These are phyloP conservation scores for Auricularia auricula-judae DNA, from an alignment of 768 basidiomycete genomes.

Conservation along the genomic window DNA sequence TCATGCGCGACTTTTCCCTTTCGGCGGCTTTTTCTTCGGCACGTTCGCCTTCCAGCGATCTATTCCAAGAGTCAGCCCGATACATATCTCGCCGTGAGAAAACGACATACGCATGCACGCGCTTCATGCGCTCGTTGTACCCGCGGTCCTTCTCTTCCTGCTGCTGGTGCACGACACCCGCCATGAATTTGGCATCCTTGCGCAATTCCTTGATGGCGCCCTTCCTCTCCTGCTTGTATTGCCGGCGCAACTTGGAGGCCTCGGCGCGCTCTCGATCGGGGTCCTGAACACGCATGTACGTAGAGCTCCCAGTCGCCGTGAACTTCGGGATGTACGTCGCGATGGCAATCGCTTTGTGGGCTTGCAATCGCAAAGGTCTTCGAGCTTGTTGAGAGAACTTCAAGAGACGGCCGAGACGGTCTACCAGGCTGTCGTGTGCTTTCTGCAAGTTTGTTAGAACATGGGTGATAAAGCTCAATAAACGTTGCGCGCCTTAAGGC, in stretches of 20 bases:
- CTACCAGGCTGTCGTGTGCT: conserved; percentile 32
- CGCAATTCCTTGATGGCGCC: conserved; percentile 93
- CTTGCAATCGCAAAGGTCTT: conserved; percentile 71
- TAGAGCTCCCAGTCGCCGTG: conserved; percentile 54
- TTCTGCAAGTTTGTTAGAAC: conserved; percentile 19
- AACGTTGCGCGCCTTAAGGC: conserved; percentile 38
- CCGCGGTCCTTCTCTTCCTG: conserved; percentile 73
- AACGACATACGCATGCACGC: conserved; percentile 26
- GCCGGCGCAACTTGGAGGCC: conserved; percentile 68
- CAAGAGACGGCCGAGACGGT: conserved; percentile 49
- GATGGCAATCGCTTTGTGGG: conserved; percentile 94
- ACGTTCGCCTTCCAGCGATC: conserved; percentile 71
- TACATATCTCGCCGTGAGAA: conserved; percentile 17
- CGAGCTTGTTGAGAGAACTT: conserved; percentile 66
- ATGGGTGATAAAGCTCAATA: neutral
- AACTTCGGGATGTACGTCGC: conserved; percentile 91
- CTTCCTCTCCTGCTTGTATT: conserved; percentile 93
- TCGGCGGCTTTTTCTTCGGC: conserved; percentile 93
- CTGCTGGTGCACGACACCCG: conserved; percentile 73
- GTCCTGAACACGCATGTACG: conserved; percentile 69
- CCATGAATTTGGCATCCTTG: conserved; percentile 91
- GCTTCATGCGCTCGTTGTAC: conserved; percentile 78
- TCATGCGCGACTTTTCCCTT: conserved; percentile 67
- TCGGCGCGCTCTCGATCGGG: conserved; percentile 89
- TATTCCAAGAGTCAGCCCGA: conserved; percentile 23